Conservation (phyloP, 2,329 filamentous ascomycete genomes). For the Aureobasidium namibiae region DNA sequence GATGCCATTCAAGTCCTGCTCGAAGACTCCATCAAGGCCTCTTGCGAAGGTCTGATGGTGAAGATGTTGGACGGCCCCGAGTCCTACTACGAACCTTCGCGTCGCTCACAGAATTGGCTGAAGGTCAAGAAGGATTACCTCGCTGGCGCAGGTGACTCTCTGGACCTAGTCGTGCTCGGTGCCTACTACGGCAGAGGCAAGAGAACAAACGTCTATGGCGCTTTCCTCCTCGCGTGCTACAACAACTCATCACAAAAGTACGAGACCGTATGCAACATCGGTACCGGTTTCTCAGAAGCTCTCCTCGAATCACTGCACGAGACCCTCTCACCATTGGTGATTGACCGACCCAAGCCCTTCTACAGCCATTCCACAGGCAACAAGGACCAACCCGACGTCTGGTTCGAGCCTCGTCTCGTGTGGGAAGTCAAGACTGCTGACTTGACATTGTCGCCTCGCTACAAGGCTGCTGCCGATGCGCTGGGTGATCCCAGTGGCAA, state of each 20-base stretch:
- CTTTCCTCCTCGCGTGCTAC: constrained; percentile 91
- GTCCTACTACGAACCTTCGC: constrained; percentile 91
- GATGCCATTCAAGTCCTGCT: constrained; percentile 90
- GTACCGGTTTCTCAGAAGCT: constrained; percentile 93
- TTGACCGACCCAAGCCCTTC: constrained; percentile 88
- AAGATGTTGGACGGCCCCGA: constrained; percentile 96
- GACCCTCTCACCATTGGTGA: constrained; percentile 66
- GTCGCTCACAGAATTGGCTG: constrained; percentile 95
- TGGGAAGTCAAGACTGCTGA: constrained; percentile 99
- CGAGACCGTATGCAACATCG: constrained; percentile 97
- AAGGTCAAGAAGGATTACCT: constrained; percentile 99
- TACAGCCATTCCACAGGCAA: constrained; percentile 76
- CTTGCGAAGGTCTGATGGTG: constrained; percentile 96
- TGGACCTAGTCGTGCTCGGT: constrained; percentile 91
- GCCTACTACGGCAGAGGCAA: constrained; percentile 94
- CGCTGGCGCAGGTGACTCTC: constrained; percentile 82
- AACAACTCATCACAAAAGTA: constrained; percentile 73
- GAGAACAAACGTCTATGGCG: constrained; percentile 89
- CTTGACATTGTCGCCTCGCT: constrained; percentile 82
- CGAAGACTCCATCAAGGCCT: constrained; percentile 90
- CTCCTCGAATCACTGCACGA: constrained; percentile 79
- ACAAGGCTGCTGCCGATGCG: constrained; percentile 67
- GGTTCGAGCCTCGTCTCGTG: constrained; percentile 90
- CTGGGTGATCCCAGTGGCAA: constrained; percentile 53
- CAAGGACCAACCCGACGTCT: constrained; percentile 95